phyloP scores from a whole-genome alignment of 1,284 basidiomycete genomes.

The Schizophyllum amplum region DNA sequence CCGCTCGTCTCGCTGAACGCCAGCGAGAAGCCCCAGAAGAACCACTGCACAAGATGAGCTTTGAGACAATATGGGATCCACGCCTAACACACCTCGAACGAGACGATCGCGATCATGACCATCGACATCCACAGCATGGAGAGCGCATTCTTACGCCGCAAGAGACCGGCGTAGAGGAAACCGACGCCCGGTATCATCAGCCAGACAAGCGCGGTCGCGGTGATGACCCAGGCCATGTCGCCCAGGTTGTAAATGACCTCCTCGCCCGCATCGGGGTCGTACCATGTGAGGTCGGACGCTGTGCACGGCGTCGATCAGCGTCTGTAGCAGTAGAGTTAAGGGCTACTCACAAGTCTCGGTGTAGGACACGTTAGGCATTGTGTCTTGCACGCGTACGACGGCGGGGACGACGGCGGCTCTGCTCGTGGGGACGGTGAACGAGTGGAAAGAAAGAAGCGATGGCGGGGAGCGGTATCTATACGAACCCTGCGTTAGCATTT shows the following conservation, averaged over 20 bases:
- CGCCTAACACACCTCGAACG: conserved; percentile 52
- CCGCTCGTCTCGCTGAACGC: conserved; percentile 57
- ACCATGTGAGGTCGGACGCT: conserved; percentile 35
- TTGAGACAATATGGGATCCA: background rate
- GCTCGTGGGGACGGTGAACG: background rate
- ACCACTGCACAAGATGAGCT: conserved; percentile 38
- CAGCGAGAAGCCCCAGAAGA: conserved; percentile 70
- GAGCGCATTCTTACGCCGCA: conserved; percentile 79
- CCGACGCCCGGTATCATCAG: conserved; percentile 86
- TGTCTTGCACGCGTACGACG: background rate
- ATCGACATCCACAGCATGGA: conserved; percentile 87
- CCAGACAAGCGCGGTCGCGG: conserved; percentile 41
- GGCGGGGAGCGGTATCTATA: background rate
- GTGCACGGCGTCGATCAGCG: background rate
- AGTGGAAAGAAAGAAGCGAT: background rate
- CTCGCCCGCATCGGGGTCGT: conserved; percentile 22
- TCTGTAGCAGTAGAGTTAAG: background rate
- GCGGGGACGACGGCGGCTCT: background rate
- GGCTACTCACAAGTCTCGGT: background rate
- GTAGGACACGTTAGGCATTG: background rate
- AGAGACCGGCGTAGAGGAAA: conserved; percentile 84
- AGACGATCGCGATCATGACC: conserved; percentile 67
- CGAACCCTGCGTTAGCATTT: background rate
- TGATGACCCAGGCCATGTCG: conserved; percentile 58
- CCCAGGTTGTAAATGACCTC: conserved; percentile 49